Evolutionary conservation across 164 flowering plant genomes (phyloP), one percentile per base, ranked within the genome.

Genomic region (Protea cynaroides): DNA sequence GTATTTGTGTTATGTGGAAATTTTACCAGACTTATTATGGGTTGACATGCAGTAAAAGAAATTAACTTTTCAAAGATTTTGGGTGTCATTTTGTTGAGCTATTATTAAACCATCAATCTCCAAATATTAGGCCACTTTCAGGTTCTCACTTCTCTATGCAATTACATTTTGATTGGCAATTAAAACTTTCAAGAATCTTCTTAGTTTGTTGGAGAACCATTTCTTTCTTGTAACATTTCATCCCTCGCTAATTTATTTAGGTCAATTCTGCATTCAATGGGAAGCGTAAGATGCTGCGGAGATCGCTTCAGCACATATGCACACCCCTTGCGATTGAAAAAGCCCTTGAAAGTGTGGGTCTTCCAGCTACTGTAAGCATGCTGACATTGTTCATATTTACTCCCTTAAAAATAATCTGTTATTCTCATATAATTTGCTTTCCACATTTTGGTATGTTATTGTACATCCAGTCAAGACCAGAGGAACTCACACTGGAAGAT

Each of bases 241-340:
- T 53, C 37, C 5, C 34, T 3, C 46, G 8, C 46, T 19, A 8
- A 4, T n/a, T 69, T 58, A 22, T 72, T 57, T 59, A 94, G 97
- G 94, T 86, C 10, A 91, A 83, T 75, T 84, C 91, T 54, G 98
- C 97, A 62, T 94, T 89, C 78, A 91, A 79, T 66, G 97, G 89
- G 56, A 95, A 92, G 67, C 87, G 99, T 1, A 92, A 89, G 76
- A 95, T 95, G 99, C 73, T 89, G 71, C 65, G 94, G 59, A 88
- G 74, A 73, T 82, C 97, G 15, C 92, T 95, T 46, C 92, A 86
- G 73, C 90, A 92, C 71, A 69, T 89, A 38, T 65, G 82, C 70
- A 64, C 87, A 24, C 58, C 97, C 46, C 37, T 63, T 47, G 92
- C 85, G 63, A 76, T 92, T 47, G 96, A 91, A 77, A 75, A 76